Conservation (phyloP, 2,329 filamentous ascomycete species). For the Laburnicola sp. region DNA sequence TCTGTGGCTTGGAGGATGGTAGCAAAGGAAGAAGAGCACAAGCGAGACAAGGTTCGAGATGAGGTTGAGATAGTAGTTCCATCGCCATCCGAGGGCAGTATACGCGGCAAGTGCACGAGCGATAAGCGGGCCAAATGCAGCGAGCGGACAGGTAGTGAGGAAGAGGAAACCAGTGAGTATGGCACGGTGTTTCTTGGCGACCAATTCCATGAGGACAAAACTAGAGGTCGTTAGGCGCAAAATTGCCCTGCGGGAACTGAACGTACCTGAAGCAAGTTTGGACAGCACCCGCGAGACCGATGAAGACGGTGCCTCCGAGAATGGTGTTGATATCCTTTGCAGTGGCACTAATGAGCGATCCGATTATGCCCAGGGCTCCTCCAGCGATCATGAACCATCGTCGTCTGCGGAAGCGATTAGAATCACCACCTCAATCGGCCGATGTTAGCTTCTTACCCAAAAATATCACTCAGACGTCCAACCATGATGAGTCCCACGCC, state of each 20-base stretch:
- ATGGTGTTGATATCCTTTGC: constrained; percentile 17
- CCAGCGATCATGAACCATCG: constrained; percentile 21
- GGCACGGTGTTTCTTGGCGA: constrained; percentile 20
- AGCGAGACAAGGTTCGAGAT: constrained; percentile 14
- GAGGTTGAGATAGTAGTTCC: constrained; percentile 19
- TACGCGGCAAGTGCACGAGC: constrained; percentile 13
- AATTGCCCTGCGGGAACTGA: no score
- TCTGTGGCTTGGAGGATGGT: constrained; percentile 16
- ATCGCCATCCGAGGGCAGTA: constrained; percentile 14
- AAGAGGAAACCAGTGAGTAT: constrained; percentile 16
- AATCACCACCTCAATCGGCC: not conserved
- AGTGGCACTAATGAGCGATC: constrained; percentile 15
- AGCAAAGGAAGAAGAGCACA: constrained; percentile 20
- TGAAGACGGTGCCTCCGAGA: constrained; percentile 19
- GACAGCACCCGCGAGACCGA: constrained; percentile 17
- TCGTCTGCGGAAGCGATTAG: constrained; percentile 5
- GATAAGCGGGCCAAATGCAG: constrained; percentile 17
- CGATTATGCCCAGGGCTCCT: constrained; percentile 14
- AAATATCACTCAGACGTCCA: constrained; percentile 15
- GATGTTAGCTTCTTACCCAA: constrained; percentile 6
- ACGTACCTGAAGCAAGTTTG: constrained; percentile 18
- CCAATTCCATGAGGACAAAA: constrained; percentile 20
- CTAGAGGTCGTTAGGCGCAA: constrained; percentile 1
- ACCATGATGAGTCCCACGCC: constrained; percentile 13
- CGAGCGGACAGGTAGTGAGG: constrained; percentile 16